A percentile compares a stretch with the other conserved stretches of the same genome.
phyloP scores from a whole-genome alignment of 495 filamentous ascomycete genomes.

The Hypoxylon fragiforme region DNA sequence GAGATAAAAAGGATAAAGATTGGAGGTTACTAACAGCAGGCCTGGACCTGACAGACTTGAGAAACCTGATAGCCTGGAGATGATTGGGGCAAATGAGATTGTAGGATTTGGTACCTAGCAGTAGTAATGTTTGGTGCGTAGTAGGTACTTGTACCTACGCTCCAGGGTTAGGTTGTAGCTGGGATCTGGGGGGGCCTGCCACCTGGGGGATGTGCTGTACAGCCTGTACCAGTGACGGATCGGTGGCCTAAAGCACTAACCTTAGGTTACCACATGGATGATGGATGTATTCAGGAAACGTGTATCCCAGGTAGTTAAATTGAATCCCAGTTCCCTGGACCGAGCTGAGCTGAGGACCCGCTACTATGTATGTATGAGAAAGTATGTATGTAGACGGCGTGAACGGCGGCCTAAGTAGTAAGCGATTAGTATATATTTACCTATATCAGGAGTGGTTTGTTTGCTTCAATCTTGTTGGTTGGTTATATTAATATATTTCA shows the following conservation, averaged over 20 bases:
- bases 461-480: not conserved
- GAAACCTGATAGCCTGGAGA: not conserved
- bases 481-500: not conserved
- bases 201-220: too few relatives aligned
- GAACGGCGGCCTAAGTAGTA: too few relatives aligned
- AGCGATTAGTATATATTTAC: too few relatives aligned
- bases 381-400: not conserved
- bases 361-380: not conserved
- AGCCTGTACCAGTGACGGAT: not conserved
- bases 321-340: slow-evolving; percentile 4
- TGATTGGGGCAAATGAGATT: not conserved
- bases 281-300: too few relatives aligned
- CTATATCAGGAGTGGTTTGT: not conserved
- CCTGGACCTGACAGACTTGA: too few relatives aligned
- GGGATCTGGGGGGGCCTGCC: too few relatives aligned
- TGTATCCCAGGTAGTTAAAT: too few relatives aligned
- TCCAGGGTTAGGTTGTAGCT: too few relatives aligned
- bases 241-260: not conserved
- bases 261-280: too few relatives aligned
- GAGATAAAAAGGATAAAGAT: not conserved
- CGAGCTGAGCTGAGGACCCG: not conserved
- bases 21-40: too few relatives aligned
- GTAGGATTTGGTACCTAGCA: not conserved
- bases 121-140: not conserved
- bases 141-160: not conserved